Evolutionary conservation across 1,139 yeast genomes (phyloP), one percentile per base, ranked within the genome.

Genomic region (Candida frijolesensis): DNA sequence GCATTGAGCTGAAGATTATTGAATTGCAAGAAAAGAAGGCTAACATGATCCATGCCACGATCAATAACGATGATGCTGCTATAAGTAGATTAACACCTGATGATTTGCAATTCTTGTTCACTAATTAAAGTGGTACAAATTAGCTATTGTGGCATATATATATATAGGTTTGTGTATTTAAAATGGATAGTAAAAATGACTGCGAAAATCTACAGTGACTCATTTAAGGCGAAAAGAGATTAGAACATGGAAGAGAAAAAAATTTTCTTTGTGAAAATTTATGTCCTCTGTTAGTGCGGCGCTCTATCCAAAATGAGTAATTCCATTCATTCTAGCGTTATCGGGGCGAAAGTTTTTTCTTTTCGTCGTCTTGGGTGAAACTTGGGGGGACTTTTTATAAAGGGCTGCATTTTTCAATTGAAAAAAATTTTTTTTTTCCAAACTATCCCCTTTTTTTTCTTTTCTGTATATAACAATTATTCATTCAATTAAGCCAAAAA

Each of bases 1-100:
- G 97, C 62, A 95, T 95, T 47, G 99, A 95, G 72, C 87, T 95
- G 63, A 87, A 96, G 66, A 94, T 94, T 59, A 89, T 95, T 48
- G 99, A 94, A 64, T 71, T 94, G 46, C 99, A 94, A 65, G 98
- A 94, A 53, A 95, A 95, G 72, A 94, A 94, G 72, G 98, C 98
- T 6, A 89, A 89, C 60, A 94, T 94, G 99, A 95, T 94, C 54
- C 87, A 89, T 65, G 99, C 99, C 0, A 94, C 98, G 0, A 87
- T 94, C 51, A 95, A 92, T 55, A 85, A 85, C 50, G 99, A 94
- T 61, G 96, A 90, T 58, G 88, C 87, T 7, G 97, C 99, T 0
- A 86, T 94, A 47, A 91, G 80, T 63, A 76, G 91, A 54, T 74
- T 94, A 52, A 90, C 97, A 0, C 96, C 97, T 0, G 96, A 89